phyloP scores from a whole-genome alignment of 2,329 filamentous ascomycete species.

The Fusarium dlaminii region DNA sequence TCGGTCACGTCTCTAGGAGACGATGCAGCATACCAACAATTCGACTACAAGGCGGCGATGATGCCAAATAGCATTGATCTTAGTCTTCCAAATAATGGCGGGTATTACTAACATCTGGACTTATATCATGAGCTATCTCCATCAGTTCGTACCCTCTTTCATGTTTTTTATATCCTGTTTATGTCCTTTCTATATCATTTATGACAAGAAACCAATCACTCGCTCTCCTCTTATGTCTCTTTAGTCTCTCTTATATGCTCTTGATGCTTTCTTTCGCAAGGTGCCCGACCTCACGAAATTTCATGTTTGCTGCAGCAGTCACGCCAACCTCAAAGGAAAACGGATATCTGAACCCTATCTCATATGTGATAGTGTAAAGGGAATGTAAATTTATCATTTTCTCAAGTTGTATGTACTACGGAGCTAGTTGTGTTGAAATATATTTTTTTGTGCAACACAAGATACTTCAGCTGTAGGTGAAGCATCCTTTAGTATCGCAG shows the following conservation, averaged over 20 bases:
- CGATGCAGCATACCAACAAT: conserved; percentile 13
- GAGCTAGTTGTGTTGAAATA: background rate
- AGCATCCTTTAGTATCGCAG: background rate
- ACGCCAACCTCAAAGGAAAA: no score
- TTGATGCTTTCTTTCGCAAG: background rate
- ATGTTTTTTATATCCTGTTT: background rate
- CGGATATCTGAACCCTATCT: background rate
- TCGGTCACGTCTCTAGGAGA: conserved; percentile 27
- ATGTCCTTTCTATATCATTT: no score
- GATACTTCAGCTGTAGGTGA: background rate
- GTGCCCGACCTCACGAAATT: background rate
- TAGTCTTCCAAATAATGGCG: background rate
- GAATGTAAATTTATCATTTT: background rate
- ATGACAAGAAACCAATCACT: background rate
- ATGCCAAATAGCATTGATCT: background rate
- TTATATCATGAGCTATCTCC: background rate
- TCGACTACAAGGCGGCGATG: conserved; percentile 1
- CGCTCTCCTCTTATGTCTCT: background rate
- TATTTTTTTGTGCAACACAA: background rate
- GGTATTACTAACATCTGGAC: background rate
- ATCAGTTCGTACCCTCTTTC: background rate
- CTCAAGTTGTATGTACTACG: background rate
- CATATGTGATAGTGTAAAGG: background rate
- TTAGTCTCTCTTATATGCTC: background rate
- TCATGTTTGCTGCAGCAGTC: background rate